Evolutionary conservation across 73 alveolate species (phyloP), one percentile per base, ranked within the genome.

Genomic region (Tetrahymena elliotti): DNA sequence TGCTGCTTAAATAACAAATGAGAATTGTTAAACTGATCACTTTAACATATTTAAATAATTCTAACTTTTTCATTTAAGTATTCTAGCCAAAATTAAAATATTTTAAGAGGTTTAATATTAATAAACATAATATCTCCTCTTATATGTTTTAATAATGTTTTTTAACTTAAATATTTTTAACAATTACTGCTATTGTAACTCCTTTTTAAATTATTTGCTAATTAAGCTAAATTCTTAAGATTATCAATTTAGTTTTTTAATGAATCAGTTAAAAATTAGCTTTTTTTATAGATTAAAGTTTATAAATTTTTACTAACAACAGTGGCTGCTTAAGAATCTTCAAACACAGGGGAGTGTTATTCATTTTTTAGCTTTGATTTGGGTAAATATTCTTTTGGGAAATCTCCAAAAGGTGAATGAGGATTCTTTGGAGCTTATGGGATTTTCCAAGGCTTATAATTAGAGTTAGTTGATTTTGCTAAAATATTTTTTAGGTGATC

Each of bases 351-450:
- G 31, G 84, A 88, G 38, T 40, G 93, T n/a, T 52, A 33, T 94
- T 94, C 83, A 41, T 83, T 84, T 37, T 35, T 94, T 88, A 33
- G 83, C 96, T 92, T 94, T 94, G 82, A 82, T 53, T 94, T 94
- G 22, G 96, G 95, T 1, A 98, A 53, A 96, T 97, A 97, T 52
- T 98, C 99, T 54, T 95, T 97, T 6, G 99, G 99, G 97, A 99
- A 99, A 97, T 99, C 99, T 16, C 99, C 99, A 95, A 99, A 99
- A 52, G 99, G 99, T 33, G 99, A 97, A 96, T 98, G 99, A 93
- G 96, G 95, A 93, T 94, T 95, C 68, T 94, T 93, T 36, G 98
- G 98, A 88, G 96, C 97, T 84, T 88, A 94, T 20, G 96, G 96
- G n/a, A 94, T 94, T 88, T 94, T 94, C 96, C 96, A 94, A 47